phyloP scores from a whole-genome alignment of 1,139 yeast genomes.

The Blastobotrys serpentis region DNA sequence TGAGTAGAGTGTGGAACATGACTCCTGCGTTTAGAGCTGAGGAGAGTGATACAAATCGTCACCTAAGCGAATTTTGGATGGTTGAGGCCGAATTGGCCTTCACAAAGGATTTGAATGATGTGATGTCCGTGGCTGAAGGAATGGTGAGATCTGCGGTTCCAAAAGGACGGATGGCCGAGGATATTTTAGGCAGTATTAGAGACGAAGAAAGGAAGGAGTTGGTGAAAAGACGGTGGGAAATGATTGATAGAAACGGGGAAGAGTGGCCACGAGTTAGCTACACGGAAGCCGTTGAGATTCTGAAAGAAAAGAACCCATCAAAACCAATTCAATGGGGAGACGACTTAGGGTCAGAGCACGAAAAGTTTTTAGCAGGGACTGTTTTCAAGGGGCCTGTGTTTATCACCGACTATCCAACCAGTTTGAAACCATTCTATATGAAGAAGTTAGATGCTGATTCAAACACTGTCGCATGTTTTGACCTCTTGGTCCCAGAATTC shows the following conservation, averaged over 20 bases:
- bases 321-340: conserved; percentile 61
- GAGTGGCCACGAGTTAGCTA: conserved; percentile 76
- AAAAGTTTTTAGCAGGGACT: conserved; percentile 79
- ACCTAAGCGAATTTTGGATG: conserved; percentile 97
- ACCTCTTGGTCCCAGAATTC: conserved; percentile 79
- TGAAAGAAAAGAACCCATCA: conserved; percentile 35
- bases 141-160: conserved; percentile 62
- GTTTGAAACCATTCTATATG: conserved; percentile 92
- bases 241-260: conserved; percentile 32
- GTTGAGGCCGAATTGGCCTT: conserved; percentile 87
- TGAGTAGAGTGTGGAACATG: conserved; percentile 82
- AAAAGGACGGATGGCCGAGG: conserved; percentile 33
- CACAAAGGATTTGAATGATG: conserved; percentile 51
- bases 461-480: conserved; percentile 85
- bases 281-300: conserved; percentile 62
- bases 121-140: conserved; percentile 64
- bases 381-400: conserved; percentile 75
- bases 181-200: conserved; percentile 42
- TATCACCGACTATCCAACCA: conserved; percentile 81
- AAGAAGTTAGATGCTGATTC: conserved; percentile 42
- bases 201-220: conserved; percentile 43
- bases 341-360: conserved; percentile 79
- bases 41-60: conserved; percentile 84
- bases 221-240: conserved; percentile 38
- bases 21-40: conserved; percentile 96